Conservation (phyloP, 2,329 filamentous ascomycete species). For the Fusarium sacchari region DNA sequence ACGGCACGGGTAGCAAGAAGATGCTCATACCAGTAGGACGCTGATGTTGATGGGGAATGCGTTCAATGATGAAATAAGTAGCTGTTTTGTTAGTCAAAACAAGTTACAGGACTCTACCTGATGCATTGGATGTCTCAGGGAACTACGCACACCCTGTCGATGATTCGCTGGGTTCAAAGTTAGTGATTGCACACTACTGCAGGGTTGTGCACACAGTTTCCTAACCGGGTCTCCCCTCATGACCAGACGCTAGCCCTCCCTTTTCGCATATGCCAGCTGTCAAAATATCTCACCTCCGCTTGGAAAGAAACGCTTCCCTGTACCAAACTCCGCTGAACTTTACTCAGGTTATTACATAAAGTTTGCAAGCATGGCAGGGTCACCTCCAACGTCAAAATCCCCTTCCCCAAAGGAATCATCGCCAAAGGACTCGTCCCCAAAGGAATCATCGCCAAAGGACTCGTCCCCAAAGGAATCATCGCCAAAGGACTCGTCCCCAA, state of each 20-base stretch:
- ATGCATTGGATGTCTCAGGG: neutral
- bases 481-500: neutral
- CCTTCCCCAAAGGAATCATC: neutral
- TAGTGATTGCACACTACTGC: neutral
- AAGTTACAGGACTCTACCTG: neutral
- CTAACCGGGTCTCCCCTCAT: neutral
- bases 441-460: neutral
- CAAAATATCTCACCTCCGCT: neutral
- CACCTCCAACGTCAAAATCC: neutral
- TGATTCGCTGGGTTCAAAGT: neutral
- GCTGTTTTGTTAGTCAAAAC: neutral
- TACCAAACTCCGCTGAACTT: neutral
- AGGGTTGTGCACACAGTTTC: neutral
- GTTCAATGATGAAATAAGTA: neutral
- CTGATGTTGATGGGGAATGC: neutral
- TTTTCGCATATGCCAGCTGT: neutral
- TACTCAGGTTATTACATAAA: neutral
- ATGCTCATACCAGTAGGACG: neutral
- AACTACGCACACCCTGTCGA: neutral
- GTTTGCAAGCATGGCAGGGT: neutral
- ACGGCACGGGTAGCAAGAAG: neutral
- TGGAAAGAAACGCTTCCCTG: neutral
- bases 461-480: neutral
- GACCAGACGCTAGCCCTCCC: neutral
- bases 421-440: neutral